phyloP scores from a whole-genome alignment of 177 flowering plant genomes.

The Vitis hybrid region DNA sequence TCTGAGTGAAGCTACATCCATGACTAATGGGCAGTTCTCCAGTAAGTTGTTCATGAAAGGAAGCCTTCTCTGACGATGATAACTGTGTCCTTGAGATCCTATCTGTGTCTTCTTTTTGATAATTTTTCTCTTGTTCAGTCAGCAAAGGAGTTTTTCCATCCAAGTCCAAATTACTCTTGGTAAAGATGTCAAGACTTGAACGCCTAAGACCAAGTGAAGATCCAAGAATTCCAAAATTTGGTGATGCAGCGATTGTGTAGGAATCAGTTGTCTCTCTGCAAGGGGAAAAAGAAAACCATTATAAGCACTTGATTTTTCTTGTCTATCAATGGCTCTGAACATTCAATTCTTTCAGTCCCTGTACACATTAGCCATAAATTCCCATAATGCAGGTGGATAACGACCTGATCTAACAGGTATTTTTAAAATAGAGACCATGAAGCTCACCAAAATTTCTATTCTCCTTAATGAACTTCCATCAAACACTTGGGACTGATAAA shows the following conservation, averaged over 20 bases:
- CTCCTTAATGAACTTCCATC: too few relatives aligned
- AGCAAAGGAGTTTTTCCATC: conserved; percentile 54
- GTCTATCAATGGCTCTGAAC: too few relatives aligned
- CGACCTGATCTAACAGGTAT: too few relatives aligned
- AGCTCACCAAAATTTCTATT: too few relatives aligned
- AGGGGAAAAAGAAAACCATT: neutral
- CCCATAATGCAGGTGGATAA: too few relatives aligned
- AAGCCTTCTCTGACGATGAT: conserved; percentile 34
- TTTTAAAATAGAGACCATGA: too few relatives aligned
- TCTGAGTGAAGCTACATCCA: conserved; percentile 86
- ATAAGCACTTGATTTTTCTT: neutral
- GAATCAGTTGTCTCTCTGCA: conserved; percentile 59
- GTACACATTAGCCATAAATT: too few relatives aligned
- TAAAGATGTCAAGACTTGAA: conserved; percentile 29
- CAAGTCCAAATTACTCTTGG: conserved; percentile 34
- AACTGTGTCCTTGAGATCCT: conserved; percentile 32
- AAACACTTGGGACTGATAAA: too few relatives aligned
- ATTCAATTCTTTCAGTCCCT: too few relatives aligned
- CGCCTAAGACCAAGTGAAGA: conserved; percentile 30
- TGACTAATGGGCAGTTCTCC: conserved; percentile 64
- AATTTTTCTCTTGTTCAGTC: conserved; percentile 28
- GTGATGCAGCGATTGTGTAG: conserved; percentile 69
- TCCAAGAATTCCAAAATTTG: conserved; percentile 42
- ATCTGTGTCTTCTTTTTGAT: conserved; percentile 36
- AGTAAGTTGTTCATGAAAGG: conserved; percentile 37